Conservation (phyloP, 257 asterid species). For the Solanum dulcamara region DNA sequence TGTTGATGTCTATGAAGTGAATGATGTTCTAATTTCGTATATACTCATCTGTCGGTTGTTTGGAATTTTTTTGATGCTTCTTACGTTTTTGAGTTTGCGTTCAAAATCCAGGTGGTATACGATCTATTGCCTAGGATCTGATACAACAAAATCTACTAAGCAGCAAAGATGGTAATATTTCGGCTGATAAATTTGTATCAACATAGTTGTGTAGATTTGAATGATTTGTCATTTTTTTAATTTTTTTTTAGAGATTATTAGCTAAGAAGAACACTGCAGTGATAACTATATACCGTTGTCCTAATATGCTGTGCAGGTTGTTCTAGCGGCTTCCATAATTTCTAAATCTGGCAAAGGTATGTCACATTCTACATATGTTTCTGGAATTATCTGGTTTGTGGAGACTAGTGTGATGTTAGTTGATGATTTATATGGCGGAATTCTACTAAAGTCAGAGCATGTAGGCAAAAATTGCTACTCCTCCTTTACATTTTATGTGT, state of each 20-base stretch:
- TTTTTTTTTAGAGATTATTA: not conserved
- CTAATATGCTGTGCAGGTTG: conserved; percentile 46
- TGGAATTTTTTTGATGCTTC: not conserved
- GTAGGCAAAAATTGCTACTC: not conserved
- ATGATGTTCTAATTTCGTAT: not conserved
- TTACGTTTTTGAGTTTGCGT: not conserved
- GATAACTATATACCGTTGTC: not conserved
- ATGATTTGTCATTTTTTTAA: not conserved
- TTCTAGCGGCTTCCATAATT: conserved; percentile 77
- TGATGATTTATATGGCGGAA: not conserved
- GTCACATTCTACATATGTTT: not conserved
- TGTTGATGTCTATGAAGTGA: not conserved
- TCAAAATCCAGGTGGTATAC: not conserved
- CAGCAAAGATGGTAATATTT: not conserved
- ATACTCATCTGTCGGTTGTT: not conserved
- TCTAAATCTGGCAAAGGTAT: conserved; percentile 89
- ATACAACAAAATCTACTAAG: not conserved
- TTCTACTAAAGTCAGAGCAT: not conserved
- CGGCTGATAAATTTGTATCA: not conserved
- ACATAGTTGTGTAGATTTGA: not conserved
- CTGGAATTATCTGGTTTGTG: not conserved
- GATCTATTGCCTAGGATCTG: not conserved
- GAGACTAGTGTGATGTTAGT: not conserved
- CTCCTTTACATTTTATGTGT: not conserved
- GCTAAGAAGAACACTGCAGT: not conserved